These are phyloP conservation scores for Elongisporangium prolatum DNA, from an alignment of 352 stramenopile species.

Conservation along the genomic window DNA sequence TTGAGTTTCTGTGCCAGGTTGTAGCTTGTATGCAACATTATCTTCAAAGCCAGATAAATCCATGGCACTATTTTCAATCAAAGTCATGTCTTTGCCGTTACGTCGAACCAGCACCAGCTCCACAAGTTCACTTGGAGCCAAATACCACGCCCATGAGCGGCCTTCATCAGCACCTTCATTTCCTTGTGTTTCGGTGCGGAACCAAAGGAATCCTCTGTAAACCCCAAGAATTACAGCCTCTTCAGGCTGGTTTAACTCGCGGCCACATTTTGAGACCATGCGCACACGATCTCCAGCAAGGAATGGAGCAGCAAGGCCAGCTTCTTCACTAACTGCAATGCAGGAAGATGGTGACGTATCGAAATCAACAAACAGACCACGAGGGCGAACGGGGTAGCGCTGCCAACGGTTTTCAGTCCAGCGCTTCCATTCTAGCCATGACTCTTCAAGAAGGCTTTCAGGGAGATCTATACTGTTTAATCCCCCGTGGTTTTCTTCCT, in stretches of 20 bases:
- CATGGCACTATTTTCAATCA: conserved; percentile 75
- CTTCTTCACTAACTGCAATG: conserved; percentile 81
- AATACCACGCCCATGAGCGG: conserved; percentile 95
- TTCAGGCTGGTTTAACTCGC: conserved; percentile 95
- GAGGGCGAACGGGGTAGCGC: conserved; percentile 70
- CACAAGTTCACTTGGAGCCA: conserved; percentile 89
- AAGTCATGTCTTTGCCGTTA: conserved; percentile 81
- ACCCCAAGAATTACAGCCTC: conserved; percentile 94
- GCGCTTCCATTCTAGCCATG: conserved; percentile 80
- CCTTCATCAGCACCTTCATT: conserved; percentile 93
- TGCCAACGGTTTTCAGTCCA: conserved; percentile 84
- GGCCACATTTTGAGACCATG: conserved; percentile 91
- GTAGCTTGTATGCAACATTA: conserved; percentile 34
- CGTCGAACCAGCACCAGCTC: conserved; percentile 78
- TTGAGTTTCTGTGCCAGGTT: conserved; percentile 40
- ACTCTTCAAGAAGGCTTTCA: conserved; percentile 52
- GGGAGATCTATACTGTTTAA: conserved; percentile 26
- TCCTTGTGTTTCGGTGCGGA: conserved; percentile 94
- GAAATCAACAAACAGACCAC: conserved; percentile 92
- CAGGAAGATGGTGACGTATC: conserved; percentile 90
- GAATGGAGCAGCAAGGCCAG: conserved; percentile 87
- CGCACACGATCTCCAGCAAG: conserved; percentile 92
- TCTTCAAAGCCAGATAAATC: conserved; percentile 51
- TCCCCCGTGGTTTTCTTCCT: conserved; percentile 16
- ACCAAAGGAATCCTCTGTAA: conserved; percentile 93